Evolutionary conservation across 2,329 filamentous ascomycete genomes (phyloP).

Genomic region (Ambrosiella beaveri): DNA sequence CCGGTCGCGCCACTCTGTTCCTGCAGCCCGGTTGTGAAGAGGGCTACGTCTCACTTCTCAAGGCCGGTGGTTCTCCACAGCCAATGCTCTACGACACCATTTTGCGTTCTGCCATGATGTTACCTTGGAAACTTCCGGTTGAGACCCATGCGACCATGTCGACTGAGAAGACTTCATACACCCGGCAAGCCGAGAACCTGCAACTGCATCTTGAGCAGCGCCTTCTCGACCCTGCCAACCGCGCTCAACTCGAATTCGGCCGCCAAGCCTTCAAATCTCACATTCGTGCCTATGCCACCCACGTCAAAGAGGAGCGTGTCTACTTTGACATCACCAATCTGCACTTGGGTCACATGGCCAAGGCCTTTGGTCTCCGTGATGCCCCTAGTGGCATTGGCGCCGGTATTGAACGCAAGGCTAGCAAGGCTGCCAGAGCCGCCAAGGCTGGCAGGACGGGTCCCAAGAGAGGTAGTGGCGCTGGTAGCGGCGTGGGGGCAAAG

Average conservation of each 20-base stretch:
- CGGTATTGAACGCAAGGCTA: slow-evolving; percentile 30
- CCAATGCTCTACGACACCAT: slow-evolving; percentile 36
- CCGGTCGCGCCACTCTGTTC: slow-evolving; percentile 77
- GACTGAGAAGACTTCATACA: slow-evolving; percentile 26
- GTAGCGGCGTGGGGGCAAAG: slow-evolving; percentile 24
- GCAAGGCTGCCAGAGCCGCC: slow-evolving; percentile 20
- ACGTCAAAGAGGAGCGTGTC: slow-evolving; percentile 64
- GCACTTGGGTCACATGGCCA: slow-evolving; percentile 83
- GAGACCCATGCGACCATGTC: slow-evolving; percentile 40
- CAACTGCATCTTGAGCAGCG: slow-evolving; percentile 45
- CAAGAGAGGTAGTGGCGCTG: slow-evolving; percentile 18
- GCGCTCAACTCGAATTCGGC: slow-evolving; percentile 60
- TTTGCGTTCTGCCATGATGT: slow-evolving; percentile 48
- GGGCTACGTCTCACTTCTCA: slow-evolving; percentile 65
- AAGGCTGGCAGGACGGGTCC: slow-evolving; percentile 4
- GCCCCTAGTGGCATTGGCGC: slow-evolving; percentile 66
- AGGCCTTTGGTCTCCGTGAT: slow-evolving; percentile 81
- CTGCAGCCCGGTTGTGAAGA: slow-evolving; percentile 83
- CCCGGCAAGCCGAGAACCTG: slow-evolving; percentile 37
- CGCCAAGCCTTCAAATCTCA: slow-evolving; percentile 80
- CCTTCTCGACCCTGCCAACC: slow-evolving; percentile 32
- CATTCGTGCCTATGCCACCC: slow-evolving; percentile 86
- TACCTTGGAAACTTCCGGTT: slow-evolving; percentile 47
- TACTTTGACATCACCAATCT: slow-evolving; percentile 87
- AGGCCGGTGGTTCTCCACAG: slow-evolving; percentile 29